A percentile compares a stretch with the other conserved stretches of the same genome.
Evolutionary conservation across 306 rosid species (phyloP).

Genomic region (Vigna angularis): DNA sequence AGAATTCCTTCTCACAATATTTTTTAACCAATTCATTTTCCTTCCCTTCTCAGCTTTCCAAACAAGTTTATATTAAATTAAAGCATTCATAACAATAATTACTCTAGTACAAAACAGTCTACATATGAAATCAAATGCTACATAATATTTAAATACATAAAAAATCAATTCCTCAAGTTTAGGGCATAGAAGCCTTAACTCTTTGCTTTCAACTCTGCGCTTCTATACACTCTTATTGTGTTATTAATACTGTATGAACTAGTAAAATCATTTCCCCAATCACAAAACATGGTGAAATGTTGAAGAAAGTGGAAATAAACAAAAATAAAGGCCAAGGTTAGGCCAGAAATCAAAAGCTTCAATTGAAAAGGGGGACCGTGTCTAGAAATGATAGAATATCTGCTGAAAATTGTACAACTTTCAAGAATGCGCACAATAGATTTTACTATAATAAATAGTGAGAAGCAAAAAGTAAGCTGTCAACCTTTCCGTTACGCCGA

Average conservation of each 20-base stretch:
- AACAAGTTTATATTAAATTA: not conserved
- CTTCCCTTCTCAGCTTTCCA: slow-evolving; percentile 1
- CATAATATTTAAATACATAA: not conserved
- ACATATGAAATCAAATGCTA: not conserved
- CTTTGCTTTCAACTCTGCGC: not conserved
- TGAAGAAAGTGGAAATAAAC: slow-evolving; percentile 22
- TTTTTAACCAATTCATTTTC: not conserved
- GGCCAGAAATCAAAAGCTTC: slow-evolving; percentile 22
- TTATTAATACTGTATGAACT: not conserved
- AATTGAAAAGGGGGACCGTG: not conserved
- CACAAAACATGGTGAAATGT: slow-evolving; percentile 20
- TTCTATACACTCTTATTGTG: not conserved
- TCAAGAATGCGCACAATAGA: not conserved
- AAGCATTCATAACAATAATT: not conserved
- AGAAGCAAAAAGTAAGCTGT: slow-evolving; percentile 32
- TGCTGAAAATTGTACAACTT: not conserved
- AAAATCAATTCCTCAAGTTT: slow-evolving; percentile 6
- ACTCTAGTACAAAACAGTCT: slow-evolving; percentile 8
- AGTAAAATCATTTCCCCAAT: slow-evolving; percentile 28
- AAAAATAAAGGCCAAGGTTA: slow-evolving; percentile 15
- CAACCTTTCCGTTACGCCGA: slow-evolving; percentile 97
- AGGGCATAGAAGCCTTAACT: not conserved
- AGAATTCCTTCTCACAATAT: not conserved
- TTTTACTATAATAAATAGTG: slow-evolving; percentile 2
- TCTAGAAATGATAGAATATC: slow-evolving; percentile 10